Evolutionary conservation across 164 flowering plant species (phyloP).

Genomic region (Cinnamomum chago): DNA sequence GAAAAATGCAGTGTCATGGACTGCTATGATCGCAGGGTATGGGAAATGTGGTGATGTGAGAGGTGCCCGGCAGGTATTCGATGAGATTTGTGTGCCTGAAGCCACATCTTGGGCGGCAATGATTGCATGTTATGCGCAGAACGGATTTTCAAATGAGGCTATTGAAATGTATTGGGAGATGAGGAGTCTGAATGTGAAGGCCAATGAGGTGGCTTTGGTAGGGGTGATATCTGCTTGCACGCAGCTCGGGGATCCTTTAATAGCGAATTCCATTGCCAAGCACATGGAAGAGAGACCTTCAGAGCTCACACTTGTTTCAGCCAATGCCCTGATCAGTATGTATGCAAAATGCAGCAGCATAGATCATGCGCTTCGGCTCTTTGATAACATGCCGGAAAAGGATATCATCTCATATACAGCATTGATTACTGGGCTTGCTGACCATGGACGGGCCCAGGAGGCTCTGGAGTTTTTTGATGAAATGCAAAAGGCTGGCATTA

Average conservation of each 20-base stretch:
- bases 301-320: constrained; percentile 25
- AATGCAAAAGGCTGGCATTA: constrained; percentile 35
- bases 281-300: constrained; percentile 23
- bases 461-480: constrained; percentile 32
- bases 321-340: constrained; percentile 46
- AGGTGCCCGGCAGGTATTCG: constrained; percentile 29
- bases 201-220: constrained; percentile 43
- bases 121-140: constrained; percentile 43
- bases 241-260: constrained; percentile 30
- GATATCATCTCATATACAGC: constrained; percentile 39
- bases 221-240: constrained; percentile 45
- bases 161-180: constrained; percentile 36
- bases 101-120: constrained; percentile 34
- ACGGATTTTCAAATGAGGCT: constrained; percentile 36
- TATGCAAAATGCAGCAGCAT: constrained; percentile 38
- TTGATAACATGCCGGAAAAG: constrained; percentile 25
- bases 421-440: constrained; percentile 37
- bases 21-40: constrained; percentile 53
- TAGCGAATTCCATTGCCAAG: constrained; percentile 16
- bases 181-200: constrained; percentile 23
- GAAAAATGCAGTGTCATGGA: constrained; percentile 21
- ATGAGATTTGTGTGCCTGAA: constrained; percentile 17
- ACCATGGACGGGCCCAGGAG: constrained; percentile 36
- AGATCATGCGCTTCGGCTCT: constrained; percentile 28
- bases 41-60: constrained; percentile 36